Evolutionary conservation across 495 filamentous ascomycete species (phyloP).

Genomic region (Talaromyces borbonicus): DNA sequence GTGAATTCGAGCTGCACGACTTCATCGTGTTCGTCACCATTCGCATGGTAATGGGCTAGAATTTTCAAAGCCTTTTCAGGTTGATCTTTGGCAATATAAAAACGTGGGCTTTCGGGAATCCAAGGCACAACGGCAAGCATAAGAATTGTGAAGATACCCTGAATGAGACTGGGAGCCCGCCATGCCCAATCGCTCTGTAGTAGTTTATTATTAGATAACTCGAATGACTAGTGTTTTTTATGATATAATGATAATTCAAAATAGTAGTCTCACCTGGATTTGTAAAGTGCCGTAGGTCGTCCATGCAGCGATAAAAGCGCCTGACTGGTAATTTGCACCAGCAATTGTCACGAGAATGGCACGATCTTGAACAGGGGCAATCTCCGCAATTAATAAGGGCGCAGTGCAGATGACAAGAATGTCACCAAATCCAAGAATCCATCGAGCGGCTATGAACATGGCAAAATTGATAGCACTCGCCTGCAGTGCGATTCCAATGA

Average conservation of each 20-base stretch:
- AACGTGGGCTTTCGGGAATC: conserved; percentile 1
- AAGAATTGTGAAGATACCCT: conserved; percentile 1
- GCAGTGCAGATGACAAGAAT: conserved; percentile 13
- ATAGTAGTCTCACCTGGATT: conserved; percentile 9
- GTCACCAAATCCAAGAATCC: conserved; percentile 14
- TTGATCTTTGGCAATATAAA: conserved; percentile 19
- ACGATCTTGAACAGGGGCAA: conserved; percentile 13
- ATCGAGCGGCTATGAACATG: conserved; percentile 16
- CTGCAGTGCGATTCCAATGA: conserved; percentile 9
- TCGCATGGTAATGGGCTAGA: conserved; percentile 29
- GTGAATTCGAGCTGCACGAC: conserved; percentile 12
- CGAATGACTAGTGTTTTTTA: not conserved
- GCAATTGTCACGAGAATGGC: conserved; percentile 3
- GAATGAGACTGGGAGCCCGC: conserved; percentile 2
- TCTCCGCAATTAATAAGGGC: conserved; percentile 14
- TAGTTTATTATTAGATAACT: not conserved
- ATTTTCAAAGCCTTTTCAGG: conserved; percentile 29
- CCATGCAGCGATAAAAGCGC: conserved; percentile 16
- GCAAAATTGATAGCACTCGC: conserved; percentile 8
- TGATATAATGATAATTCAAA: not conserved
- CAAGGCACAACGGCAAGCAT: conserved; percentile 22
- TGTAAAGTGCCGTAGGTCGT: conserved; percentile 15
- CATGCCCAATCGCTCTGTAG: not conserved
- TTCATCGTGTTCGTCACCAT: conserved; percentile 13
- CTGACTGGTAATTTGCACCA: conserved; percentile 3